Evolutionary conservation across 2,329 filamentous ascomycete species (phyloP), one percentile per base, ranked within the genome.

Genomic region (Magnaporthales sp.): DNA sequence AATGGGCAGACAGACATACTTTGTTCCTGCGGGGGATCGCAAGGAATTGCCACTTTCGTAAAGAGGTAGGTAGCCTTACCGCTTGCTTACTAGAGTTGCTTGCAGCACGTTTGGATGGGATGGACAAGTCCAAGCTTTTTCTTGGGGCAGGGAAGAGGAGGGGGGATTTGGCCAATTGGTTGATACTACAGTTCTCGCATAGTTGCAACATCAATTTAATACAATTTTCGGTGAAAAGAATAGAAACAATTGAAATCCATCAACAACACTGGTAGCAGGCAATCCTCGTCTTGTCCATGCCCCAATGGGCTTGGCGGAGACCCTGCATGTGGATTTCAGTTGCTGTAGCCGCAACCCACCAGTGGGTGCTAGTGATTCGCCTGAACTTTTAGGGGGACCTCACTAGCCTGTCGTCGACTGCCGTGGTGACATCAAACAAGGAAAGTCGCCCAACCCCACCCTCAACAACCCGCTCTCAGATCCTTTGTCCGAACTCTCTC

Each of bases 401-500:
- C n/a, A 19, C 8, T 46, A 46, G 38, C 38, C 38, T 46, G 38
- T 46, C 15, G 15, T 46, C 15, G 38, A 46, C 15, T 46, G 38
- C 38, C 32, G 15, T 46, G 15, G 38, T 46, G 38, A 46, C 38
- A 46, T 46, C 38, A 46, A 46, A 46, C 38, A n/a, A 6, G 3
- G 9, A 2, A 38, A 46, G 15, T 46, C 38, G 8, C 5, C 38
- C 11, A 29, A 29, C 24, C 56, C 56, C 56, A 26, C 54, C 22
- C 26, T 24, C 56, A 60, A 24, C 24, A 10, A 13, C 54, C n/a
- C 54, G 13, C 32, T n/a, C 22, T 24, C 26, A 26, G 10, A 60
- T 58, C 26, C 56, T 60, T 60, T 60, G 56, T 60, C 56, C 56
- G 56, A 60, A 60, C 56, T 60, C 22, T 60, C 56, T 27, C n/a